A percentile compares a stretch with the other conserved stretches of the same genome.
Evolutionary conservation across 2,329 filamentous ascomycete genomes (phyloP).

Genomic region (Diplodia mutila): DNA sequence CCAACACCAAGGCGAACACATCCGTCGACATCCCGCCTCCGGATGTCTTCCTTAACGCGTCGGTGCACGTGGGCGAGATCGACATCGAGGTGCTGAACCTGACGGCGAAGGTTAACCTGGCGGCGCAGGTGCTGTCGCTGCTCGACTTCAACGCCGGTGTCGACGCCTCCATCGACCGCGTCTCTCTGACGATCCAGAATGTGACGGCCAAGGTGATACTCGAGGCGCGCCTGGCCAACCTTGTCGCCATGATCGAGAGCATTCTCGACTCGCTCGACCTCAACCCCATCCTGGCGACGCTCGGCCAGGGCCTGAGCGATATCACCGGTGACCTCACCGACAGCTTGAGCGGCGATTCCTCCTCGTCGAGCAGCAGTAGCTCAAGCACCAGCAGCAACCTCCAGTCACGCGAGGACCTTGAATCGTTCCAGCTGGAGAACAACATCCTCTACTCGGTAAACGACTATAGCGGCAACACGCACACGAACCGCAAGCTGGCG

Average conservation of each 20-base stretch:
- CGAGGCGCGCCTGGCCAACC: slow-evolving; percentile 63
- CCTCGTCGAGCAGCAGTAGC: slow-evolving; percentile 11
- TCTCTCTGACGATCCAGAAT: slow-evolving; percentile 61
- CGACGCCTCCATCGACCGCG: slow-evolving; percentile 61
- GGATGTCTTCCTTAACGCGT: slow-evolving; percentile 65
- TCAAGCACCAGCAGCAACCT: slow-evolving; percentile 9
- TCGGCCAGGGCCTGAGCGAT: slow-evolving; percentile 54
- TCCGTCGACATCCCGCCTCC: slow-evolving; percentile 52
- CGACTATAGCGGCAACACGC: slow-evolving; percentile 58
- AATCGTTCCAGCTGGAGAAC: slow-evolving; percentile 47
- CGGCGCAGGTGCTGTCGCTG: slow-evolving; percentile 62
- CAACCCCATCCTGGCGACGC: slow-evolving; percentile 62
- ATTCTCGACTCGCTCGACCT: slow-evolving; percentile 63
- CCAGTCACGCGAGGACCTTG: slow-evolving; percentile 39
- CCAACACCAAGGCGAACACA: slow-evolving; percentile 51
- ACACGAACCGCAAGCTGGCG: slow-evolving; percentile 60
- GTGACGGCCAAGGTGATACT: slow-evolving; percentile 62
- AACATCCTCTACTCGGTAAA: slow-evolving; percentile 65
- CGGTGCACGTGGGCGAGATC: slow-evolving; percentile 62
- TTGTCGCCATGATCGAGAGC: slow-evolving; percentile 63
- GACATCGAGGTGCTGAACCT: slow-evolving; percentile 63
- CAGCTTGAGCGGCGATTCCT: slow-evolving; percentile 28
- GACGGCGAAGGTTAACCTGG: slow-evolving; percentile 63
- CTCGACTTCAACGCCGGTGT: slow-evolving; percentile 66
- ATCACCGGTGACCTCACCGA: slow-evolving; percentile 52